A percentile compares a stretch with the other conserved stretches of the same genome.
These are phyloP conservation scores for Crithidia brevicula DNA, from an alignment of 208 protist species.

Conservation along the genomic window DNA sequence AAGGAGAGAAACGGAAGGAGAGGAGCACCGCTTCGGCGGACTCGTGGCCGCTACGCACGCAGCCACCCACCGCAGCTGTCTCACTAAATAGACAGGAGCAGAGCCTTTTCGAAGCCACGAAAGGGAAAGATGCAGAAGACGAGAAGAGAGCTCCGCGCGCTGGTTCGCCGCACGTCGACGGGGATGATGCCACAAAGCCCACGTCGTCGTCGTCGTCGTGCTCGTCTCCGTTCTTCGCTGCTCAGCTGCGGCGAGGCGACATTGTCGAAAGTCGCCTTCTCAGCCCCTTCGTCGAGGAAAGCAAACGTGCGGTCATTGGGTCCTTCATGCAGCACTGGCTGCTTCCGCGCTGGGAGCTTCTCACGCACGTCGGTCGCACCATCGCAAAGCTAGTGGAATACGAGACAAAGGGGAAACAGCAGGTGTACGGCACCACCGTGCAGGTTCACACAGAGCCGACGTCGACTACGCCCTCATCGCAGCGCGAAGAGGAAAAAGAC, in stretches of 20 bases:
- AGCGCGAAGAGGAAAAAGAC: too few species aligned
- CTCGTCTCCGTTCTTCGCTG: not conserved
- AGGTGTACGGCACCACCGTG: too few species aligned
- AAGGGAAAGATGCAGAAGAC: not conserved
- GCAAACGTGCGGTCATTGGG: slow-evolving; percentile 27
- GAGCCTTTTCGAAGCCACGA: too few species aligned
- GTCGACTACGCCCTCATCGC: too few species aligned
- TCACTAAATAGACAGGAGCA: too few species aligned
- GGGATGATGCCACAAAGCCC: too few species aligned
- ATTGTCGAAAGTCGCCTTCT: slow-evolving; percentile 36
- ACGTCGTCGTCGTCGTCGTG: not conserved
- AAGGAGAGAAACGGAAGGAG: not conserved
- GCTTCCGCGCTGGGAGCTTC: slow-evolving; percentile 30
- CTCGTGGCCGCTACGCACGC: not conserved
- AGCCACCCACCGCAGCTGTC: slow-evolving; percentile 9
- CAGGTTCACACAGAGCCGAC: too few species aligned
- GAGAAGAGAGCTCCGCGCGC: too few species aligned
- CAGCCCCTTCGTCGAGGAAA: slow-evolving; percentile 27
- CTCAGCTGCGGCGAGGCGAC: slow-evolving; percentile 11
- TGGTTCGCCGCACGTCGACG: too few species aligned
- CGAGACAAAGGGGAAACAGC: too few species aligned
- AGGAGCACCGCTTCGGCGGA: not conserved
- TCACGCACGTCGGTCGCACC: not conserved
- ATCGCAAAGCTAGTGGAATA: too few species aligned
- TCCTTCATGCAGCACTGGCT: slow-evolving; percentile 29